Evolutionary conservation across 805 yeast species (phyloP).

Genomic region (Wickerhamiella cacticola): DNA sequence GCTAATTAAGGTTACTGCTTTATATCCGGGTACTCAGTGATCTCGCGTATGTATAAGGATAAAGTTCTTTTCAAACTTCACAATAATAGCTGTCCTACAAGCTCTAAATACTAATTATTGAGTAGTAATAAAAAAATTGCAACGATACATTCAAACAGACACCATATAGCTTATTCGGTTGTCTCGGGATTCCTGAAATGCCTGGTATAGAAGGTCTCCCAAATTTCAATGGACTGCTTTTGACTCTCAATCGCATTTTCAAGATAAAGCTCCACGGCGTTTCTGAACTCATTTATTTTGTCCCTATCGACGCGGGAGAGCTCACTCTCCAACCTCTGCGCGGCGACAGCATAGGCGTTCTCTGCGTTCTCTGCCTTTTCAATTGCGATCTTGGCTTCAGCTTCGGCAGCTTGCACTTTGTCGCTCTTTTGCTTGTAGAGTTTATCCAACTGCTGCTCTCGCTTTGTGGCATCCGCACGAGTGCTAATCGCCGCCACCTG

Average conservation of each 20-base stretch:
- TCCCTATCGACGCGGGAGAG: conserved; percentile 57
- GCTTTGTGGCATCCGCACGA: conserved; percentile 39
- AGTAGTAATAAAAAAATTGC: too few species aligned
- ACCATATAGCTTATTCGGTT: too few species aligned
- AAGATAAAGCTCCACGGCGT: conserved; percentile 76
- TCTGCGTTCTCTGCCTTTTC: conserved; percentile 43
- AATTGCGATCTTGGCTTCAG: conserved; percentile 48
- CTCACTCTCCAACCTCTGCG: conserved; percentile 55
- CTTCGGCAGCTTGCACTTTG: conserved; percentile 43
- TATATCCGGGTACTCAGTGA: too few species aligned
- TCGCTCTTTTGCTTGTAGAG: conserved; percentile 36
- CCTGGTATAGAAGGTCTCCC: conserved; percentile 45
- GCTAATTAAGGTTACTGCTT: too few species aligned
- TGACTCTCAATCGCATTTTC: conserved; percentile 88
- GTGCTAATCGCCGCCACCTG: conserved; percentile 35
- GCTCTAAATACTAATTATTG: too few species aligned
- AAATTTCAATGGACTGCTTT: conserved; percentile 51
- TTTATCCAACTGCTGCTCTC: conserved; percentile 37
- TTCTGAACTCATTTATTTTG: conserved; percentile 71
- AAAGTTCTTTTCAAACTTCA: too few species aligned
- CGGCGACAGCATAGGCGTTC: conserved; percentile 49
- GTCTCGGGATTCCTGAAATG: not conserved
- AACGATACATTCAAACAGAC: too few species aligned
- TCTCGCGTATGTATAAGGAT: too few species aligned
- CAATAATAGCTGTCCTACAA: too few species aligned